Percentiles rank a stretch among this genome's conserved stretches.
phyloP scores from a whole-genome alignment of 1,284 basidiomycete species.

The Trichosporon ovoides region DNA sequence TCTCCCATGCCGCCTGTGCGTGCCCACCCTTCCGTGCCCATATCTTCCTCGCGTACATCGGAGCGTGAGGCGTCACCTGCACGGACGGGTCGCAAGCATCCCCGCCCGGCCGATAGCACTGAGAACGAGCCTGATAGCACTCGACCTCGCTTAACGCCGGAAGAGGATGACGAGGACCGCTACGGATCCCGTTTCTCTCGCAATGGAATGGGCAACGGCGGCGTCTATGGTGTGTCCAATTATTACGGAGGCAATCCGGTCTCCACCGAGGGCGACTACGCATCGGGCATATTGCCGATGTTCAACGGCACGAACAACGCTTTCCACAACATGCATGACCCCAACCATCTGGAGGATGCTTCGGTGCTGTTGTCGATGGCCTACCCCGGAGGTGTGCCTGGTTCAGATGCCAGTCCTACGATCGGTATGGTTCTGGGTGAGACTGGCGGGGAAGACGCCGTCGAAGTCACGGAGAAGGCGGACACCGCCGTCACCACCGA shows the following conservation, averaged over 20 bases:
- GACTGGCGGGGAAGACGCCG: not conserved
- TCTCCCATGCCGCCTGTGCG: conserved; percentile 37
- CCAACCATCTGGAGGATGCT: conserved; percentile 47
- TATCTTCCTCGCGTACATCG: conserved; percentile 42
- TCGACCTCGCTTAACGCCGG: conserved; percentile 13
- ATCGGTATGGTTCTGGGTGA: conserved; percentile 30
- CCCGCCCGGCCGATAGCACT: conserved; percentile 14
- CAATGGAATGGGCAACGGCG: conserved; percentile 37
- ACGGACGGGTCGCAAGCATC: conserved; percentile 28
- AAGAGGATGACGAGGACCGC: conserved; percentile 32
- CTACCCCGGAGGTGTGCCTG: conserved; percentile 39
- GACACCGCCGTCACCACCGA: conserved; percentile 10
- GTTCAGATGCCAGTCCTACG: conserved; percentile 19
- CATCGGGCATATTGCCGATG: conserved; percentile 40
- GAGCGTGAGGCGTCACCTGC: conserved; percentile 33
- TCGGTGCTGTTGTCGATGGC: conserved; percentile 48
- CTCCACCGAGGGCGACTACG: conserved; percentile 26
- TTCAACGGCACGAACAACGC: conserved; percentile 27
- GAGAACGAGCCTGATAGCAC: conserved; percentile 4
- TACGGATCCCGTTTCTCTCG: conserved; percentile 29
- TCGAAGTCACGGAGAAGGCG: not conserved
- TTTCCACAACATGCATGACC: conserved; percentile 36
- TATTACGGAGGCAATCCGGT: conserved; percentile 28
- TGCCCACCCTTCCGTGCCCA: conserved; percentile 38
- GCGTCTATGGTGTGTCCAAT: conserved; percentile 30